Conservation (phyloP, 768 basidiomycete genomes). For the Calocybe indica region DNA sequence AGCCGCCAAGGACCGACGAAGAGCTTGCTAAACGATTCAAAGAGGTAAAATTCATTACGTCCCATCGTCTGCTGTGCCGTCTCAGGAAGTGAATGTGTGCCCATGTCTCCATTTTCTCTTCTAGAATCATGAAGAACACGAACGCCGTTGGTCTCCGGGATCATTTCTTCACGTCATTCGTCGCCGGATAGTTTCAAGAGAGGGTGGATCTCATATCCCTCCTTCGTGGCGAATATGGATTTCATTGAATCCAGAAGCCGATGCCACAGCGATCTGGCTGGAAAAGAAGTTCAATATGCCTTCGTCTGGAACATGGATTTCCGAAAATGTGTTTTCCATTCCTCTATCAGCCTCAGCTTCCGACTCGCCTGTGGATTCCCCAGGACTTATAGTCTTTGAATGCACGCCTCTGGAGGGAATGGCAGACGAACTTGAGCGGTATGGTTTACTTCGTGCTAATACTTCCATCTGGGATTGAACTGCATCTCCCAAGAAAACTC, state of each 20-base stretch:
- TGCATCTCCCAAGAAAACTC: conserved; percentile 46
- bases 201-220: conserved; percentile 22
- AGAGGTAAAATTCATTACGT: conserved; percentile 44
- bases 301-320: conserved; percentile 54
- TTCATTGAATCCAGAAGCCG: conserved; percentile 67
- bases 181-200: conserved; percentile 27
- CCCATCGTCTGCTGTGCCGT: conserved; percentile 6
- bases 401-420: conserved; percentile 61
- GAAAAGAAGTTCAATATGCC: conserved; percentile 73
- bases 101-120: conserved; percentile 9
- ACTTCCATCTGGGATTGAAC: conserved; percentile 6
- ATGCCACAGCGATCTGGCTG: conserved; percentile 77
- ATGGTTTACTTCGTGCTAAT: conserved; percentile 8
- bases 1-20: conserved; percentile 53
- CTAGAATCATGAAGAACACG: conserved; percentile 70
- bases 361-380: conserved; percentile 29
- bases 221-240: conserved; percentile 63
- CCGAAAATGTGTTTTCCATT: conserved; percentile 57
- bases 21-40: conserved; percentile 59
- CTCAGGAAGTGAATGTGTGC: conserved; percentile 11
- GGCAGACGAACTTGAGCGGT: conserved; percentile 66
- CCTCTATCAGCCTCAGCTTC: conserved; percentile 29
- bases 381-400: conserved; percentile 73
- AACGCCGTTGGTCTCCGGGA: conserved; percentile 67
- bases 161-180: conserved; percentile 55